Conservation (phyloP, 768 basidiomycete genomes). For the Mrakia gelida region DNA sequence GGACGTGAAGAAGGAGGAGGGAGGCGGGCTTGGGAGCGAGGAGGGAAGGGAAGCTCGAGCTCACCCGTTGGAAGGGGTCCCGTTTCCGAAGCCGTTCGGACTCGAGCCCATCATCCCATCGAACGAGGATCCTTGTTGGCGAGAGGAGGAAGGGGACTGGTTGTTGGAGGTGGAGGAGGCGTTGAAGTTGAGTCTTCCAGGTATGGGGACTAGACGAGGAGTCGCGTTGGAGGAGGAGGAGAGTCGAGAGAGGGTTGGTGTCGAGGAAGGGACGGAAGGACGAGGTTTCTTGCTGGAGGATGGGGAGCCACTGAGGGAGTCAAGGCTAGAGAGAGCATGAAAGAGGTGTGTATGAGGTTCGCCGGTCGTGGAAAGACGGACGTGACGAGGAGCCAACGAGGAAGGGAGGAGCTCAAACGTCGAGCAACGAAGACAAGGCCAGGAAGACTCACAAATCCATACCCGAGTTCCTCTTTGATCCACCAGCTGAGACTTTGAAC, state of each 20-base stretch:
- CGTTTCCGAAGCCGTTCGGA: constrained; percentile 7
- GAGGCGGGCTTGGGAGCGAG: neutral
- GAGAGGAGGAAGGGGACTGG: neutral
- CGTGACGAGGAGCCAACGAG: neutral
- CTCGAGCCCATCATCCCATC: constrained; percentile 12
- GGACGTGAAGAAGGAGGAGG: neutral
- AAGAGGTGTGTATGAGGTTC: neutral
- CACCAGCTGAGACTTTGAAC: neutral
- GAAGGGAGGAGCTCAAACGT: neutral
- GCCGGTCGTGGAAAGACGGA: neutral
- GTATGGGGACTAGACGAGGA: neutral
- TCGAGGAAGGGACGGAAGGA: constrained; percentile 5
- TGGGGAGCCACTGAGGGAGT: constrained; percentile 11
- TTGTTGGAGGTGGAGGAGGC: neutral
- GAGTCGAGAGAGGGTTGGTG: neutral
- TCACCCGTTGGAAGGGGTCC: neutral
- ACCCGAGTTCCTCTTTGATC: neutral
- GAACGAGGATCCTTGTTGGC: neutral
- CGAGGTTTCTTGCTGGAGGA: constrained; percentile 22
- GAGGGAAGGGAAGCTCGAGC: neutral
- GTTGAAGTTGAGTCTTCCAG: constrained; percentile 2
- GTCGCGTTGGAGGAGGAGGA: neutral
- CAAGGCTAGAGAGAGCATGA: neutral
- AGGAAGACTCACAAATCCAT: constrained; percentile 13
- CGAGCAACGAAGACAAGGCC: neutral